Conservation (phyloP, 257 asterid species). For the Solanum rostratum region DNA sequence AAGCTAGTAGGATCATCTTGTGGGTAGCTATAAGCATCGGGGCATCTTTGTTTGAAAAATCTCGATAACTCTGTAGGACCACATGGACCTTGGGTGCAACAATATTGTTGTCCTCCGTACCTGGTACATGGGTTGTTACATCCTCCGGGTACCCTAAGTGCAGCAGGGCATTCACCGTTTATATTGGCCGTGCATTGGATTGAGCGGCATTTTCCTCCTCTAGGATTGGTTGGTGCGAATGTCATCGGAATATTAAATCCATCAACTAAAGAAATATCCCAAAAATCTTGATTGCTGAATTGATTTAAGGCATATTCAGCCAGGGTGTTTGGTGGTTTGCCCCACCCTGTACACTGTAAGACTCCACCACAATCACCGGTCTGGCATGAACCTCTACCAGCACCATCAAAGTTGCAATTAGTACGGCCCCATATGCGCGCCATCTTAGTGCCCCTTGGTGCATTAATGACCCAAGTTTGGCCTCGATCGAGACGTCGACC, state of each 20-base stretch:
- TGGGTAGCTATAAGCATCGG: constrained; percentile 35
- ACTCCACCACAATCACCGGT: constrained; percentile 28
- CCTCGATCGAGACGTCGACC: background rate
- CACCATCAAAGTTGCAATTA: constrained; percentile 10
- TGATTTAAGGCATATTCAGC: constrained; percentile 38
- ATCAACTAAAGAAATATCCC: constrained; percentile 34
- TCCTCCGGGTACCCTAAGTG: constrained; percentile 25
- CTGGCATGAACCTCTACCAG: constrained; percentile 12
- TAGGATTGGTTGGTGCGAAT: constrained; percentile 24
- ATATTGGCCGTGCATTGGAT: constrained; percentile 28
- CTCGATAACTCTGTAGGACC: constrained; percentile 21
- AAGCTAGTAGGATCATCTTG: constrained; percentile 33
- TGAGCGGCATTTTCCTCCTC: constrained; percentile 15
- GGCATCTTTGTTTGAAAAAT: constrained; percentile 40
- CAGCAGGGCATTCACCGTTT: constrained; percentile 29
- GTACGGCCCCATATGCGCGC: constrained; percentile 31
- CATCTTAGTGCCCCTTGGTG: constrained; percentile 1
- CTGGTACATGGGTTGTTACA: constrained; percentile 43
- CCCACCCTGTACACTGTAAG: constrained; percentile 3
- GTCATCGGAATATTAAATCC: constrained; percentile 52
- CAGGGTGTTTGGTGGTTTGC: constrained; percentile 23
- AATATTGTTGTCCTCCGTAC: constrained; percentile 17
- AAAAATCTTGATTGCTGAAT: constrained; percentile 15
- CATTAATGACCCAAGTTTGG: constrained; percentile 10
- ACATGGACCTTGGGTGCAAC: constrained; percentile 26